Evolutionary conservation across 192 early-diverging fungal genomes (phyloP), one percentile per base, ranked within the genome.

Genomic region (Backusella morwellensis): DNA sequence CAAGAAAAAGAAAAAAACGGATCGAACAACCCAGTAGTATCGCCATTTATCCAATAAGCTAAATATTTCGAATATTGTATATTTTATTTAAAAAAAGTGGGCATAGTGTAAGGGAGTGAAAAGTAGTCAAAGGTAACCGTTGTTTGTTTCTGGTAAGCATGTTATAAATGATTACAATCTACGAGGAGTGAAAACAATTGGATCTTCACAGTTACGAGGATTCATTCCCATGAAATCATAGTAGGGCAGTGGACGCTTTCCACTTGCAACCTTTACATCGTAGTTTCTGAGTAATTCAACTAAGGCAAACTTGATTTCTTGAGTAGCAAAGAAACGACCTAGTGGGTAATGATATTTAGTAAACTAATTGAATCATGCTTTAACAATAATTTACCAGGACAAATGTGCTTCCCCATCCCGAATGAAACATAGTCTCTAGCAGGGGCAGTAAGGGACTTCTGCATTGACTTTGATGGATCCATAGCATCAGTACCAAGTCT

Each of bases 301-400:
- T 5, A 76, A 19, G 0, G 74, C 26, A 23, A 80, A 41, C 26
- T 80, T 76, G 42, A 80, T 77, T 72, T 80, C 79, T 19, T 77
- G 75, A 7, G 73, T 23, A 14, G 79, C 79, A 68, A 80, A 80
- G 66, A 76, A 80, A 19, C 79, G 69, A 59, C 54, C 54, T 59
- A 23, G 8, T 12, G 4, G 7, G 23, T 12, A 21, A 11, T 23
- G 9, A 3, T 3, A 59, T 26, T 4, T 12, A 32, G 32, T 32
- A 32, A 32, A 32, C 32, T 32, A 32, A 32, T 32, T 32, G 32
- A 3, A 32, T 32, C 32, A 32, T 32, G 32, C 32, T 32, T 32
- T 32, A 32, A 32, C 32, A 32, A 32, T 32, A 32, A 2, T 32
- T 0, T 32, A 69, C 78, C 78, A n/a, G 71, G 76, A 47, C 76